Evolutionary conservation across 1,284 basidiomycete species (phyloP).

Genomic region (Pterula multifida): DNA sequence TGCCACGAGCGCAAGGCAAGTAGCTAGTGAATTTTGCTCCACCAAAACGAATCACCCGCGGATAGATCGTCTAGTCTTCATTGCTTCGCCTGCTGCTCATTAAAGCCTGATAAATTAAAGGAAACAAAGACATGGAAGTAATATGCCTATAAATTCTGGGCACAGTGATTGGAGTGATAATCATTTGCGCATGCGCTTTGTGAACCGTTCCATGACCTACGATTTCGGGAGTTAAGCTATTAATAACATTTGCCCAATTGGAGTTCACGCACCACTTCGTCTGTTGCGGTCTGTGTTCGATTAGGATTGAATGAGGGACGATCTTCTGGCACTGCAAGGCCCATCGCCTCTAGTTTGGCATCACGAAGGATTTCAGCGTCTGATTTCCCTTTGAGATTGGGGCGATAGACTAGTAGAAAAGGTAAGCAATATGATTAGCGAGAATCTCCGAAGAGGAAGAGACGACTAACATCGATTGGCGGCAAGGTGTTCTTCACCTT

Average conservation of each 20-base stretch:
- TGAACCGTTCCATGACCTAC: conserved; percentile 80
- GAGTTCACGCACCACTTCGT: conserved; percentile 60
- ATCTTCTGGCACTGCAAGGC: conserved; percentile 49
- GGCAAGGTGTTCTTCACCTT: conserved; percentile 64
- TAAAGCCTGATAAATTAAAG: too few relatives aligned
- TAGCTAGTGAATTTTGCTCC: too few relatives aligned
- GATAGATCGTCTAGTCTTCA: too few relatives aligned
- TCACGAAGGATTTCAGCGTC: conserved; percentile 80
- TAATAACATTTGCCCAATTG: conserved; percentile 2
- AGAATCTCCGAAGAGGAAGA: not conserved
- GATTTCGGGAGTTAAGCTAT: conserved; percentile 6
- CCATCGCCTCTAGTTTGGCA: conserved; percentile 75
- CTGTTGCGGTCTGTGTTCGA: conserved; percentile 74
- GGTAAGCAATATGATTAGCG: not conserved
- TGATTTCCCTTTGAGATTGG: conserved; percentile 65
- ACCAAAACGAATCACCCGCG: too few relatives aligned
- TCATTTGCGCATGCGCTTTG: conserved; percentile 73
- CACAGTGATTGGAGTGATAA: too few relatives aligned
- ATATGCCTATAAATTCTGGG: too few relatives aligned
- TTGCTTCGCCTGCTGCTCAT: too few relatives aligned
- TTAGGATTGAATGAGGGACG: conserved; percentile 38
- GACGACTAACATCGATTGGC: conserved; percentile 67
- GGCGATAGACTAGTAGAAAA: conserved; percentile 59
- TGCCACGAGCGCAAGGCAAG: too few relatives aligned
- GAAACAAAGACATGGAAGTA: too few relatives aligned